Evolutionary conservation across 768 basidiomycete species (phyloP), one percentile per base, ranked within the genome.

Genomic region (Podaxis sp.): DNA sequence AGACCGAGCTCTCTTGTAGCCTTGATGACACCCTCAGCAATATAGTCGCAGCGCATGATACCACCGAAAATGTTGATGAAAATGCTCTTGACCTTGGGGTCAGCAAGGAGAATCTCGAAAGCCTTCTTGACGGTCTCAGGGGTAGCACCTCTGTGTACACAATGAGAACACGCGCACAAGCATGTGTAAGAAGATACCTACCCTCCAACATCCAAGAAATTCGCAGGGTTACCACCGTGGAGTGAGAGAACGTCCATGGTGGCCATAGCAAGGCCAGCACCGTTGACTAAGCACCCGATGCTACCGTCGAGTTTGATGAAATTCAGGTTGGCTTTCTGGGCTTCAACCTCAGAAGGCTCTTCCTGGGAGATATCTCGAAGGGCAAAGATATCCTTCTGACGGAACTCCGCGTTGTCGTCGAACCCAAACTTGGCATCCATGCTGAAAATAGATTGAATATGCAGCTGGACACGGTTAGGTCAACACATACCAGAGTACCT

Each of bases 361-460:
- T 99, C 97, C 75, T 99, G 97, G 0, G 93, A 86, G 61, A 91
- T 84, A 72, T 99, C 97, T 59, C 97, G 88, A 59, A 99, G 83
- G 59, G 78, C 82, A 73, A 96, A 97, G 65, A 98, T 74, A 68
- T 96, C 95, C 70, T 87, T 77, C 73, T 99, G 97, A 65, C 97
- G 90, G 86, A 99, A 99, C 72, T 95, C 95, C 40, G 97, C 97
- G 72, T 99, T 99, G 74, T 99, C 97, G 70, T 99, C 97, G 70
- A 99, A 99, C n/a, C 95, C 95, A 65, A 99, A 94, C 77, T 99
- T 99, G 74, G 97, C 97, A 75, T 99, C 97, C 97, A 99, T 99
- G 81, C 96, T 96, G 67, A 12, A 65, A 52, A 19, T 44, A 56
- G 49, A 26, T 15, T 58, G 30, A 51, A 59, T 64, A 33, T 36